Evolutionary conservation across 2,329 filamentous ascomycete species (phyloP), one percentile per base, ranked within the genome.

Genomic region (Hysterium pulicare): DNA sequence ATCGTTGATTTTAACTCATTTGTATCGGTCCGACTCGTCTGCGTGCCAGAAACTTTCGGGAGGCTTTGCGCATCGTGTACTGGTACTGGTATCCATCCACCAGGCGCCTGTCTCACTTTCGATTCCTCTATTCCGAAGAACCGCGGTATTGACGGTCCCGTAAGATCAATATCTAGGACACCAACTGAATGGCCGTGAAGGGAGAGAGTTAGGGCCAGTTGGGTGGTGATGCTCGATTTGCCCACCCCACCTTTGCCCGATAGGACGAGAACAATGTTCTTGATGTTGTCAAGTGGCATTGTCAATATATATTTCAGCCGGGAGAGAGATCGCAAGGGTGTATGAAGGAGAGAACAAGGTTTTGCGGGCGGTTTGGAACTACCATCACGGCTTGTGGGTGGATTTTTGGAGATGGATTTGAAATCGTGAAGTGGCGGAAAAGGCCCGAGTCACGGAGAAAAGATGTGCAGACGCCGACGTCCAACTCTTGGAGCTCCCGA

Each of bases 161-260:
- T 98, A 15, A 98, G 79, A 66, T 98, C 93, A 62, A 97, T 84
- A 66, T 98, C 93, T 53, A 98, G 86, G 21, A 98, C 90, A 40
- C 93, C 93, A 33, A 97, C 91, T 0, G 87, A 90, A 64, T 91
- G 81, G 44, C 91, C 91, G 50, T 87, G 81, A 1, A 93, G 78
- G 2, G 89, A 84, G 23, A 98, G 82, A 0, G 90, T 90, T 28
- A 98, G 80, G 7, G 93, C 93, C 13, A 98, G 83, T 67, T 98
- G 93, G 1, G 91, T 94, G 1, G 93, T 97, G n/a, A 96, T 84
- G 40, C 90, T 95, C 33, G 91, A 97, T 75, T 98, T 98, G 45
- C 93, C 93, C 16, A 98, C 93, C 55, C 93, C 93, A 61, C 93
- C 93, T 78, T 98, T 98, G 57, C 93, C 93, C 10, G 93, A 97